Percentiles rank a stretch among this genome's conserved stretches.
Conservation (phyloP, 441 rosid genomes). For the Pelargonium fulgidum region DNA sequence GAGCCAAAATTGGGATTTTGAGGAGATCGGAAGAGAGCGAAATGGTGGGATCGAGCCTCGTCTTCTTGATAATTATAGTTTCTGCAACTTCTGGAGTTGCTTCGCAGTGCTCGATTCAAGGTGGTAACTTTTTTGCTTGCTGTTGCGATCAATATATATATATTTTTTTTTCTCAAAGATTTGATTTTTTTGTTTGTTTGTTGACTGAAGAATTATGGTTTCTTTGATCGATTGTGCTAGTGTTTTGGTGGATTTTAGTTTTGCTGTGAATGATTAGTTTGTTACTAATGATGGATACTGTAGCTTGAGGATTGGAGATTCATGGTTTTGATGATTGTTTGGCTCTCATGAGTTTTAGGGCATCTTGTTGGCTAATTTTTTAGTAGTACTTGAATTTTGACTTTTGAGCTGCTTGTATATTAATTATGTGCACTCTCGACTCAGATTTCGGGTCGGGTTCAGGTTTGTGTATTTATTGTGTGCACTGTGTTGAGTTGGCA, state of each 20-base stretch:
- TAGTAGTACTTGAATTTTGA: background rate
- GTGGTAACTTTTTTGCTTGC: background rate
- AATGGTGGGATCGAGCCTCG: background rate
- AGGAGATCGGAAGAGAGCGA: background rate
- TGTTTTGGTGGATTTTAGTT: background rate
- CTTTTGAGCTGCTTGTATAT: background rate
- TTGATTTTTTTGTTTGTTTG: background rate
- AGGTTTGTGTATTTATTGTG: too few species aligned
- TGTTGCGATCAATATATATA: background rate
- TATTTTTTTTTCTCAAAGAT: background rate
- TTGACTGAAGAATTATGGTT: background rate
- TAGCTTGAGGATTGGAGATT: background rate
- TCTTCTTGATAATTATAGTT: background rate
- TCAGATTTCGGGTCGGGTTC: too few species aligned
- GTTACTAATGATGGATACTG: background rate
- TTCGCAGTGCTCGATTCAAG: conserved; percentile 4
- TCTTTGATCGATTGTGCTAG: background rate
- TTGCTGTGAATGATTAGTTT: background rate
- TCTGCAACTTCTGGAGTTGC: conserved; percentile 3
- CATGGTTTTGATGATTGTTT: background rate
- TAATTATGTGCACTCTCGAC: background rate
- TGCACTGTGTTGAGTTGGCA: too few species aligned
- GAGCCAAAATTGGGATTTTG: background rate
- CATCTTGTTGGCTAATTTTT: background rate
- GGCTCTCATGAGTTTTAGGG: background rate